Base-by-base conservation (phyloP, 805 yeast species). In the Metschnikowia dekortorum region DNA sequence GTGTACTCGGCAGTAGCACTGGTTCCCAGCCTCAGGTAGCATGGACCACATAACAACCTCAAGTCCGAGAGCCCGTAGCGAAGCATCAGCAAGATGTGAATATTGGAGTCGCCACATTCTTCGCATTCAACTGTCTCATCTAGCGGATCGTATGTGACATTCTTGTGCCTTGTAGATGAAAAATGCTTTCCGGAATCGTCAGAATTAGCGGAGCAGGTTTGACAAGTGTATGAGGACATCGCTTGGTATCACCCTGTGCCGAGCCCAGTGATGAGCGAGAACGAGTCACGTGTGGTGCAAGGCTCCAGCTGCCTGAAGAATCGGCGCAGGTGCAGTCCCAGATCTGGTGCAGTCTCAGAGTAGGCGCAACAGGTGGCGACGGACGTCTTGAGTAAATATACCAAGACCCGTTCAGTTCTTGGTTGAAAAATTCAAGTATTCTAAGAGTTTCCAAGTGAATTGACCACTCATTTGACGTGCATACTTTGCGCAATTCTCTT, bases 21-120 rank as follows among this genome's bases (percentile, higher is more conserved):
- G 7, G 46, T 22, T 1, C 11, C 35, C 36, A 28, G 38, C 52
- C 76, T 78, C 33, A 55, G 58, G 18, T 73, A 63, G 60, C 87
- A 82, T 4, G 52, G 43, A 32, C 66, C 67, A 58, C 87, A 82
- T 18, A 79, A 61, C 51, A 80, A 61, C 0, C 74, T 62, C 74
- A 82, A 76, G 56, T 80, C 84, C 14, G 77, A 72, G 30, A 83
- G 79, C 1, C 83, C 85, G 59, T 72, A 78, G 36, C 85, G 62
- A 7, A 78, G 67, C 41, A 82, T 68, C 46, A 68, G 73, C 48
- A 82, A 65, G 57, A 75, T 77, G 61, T 81, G 84, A 44, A 82
- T 71, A 56, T 80, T 82, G 36, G 71, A 56, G 56, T 80, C 79
- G 18, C 70, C 70, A 62, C 87, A 82, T 39, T 76, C 79, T 59